phyloP scores from a whole-genome alignment of 1,284 basidiomycete genomes.

The Cutaneotrichosporon spelunceum region DNA sequence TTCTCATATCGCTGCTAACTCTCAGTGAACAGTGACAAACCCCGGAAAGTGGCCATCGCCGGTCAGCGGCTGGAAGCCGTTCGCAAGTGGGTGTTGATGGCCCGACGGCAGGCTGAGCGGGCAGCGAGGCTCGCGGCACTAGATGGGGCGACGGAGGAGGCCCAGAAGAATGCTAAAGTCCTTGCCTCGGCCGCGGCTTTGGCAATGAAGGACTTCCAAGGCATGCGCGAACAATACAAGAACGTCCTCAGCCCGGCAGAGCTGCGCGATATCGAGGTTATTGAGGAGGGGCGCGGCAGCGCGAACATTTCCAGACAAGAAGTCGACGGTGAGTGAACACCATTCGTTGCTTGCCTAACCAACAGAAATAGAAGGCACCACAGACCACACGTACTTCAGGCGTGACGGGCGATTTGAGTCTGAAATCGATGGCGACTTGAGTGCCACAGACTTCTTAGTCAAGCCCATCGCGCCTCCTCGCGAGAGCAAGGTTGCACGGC shows the following conservation, averaged over 20 bases:
- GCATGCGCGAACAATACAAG: not conserved
- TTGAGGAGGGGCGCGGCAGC: not conserved
- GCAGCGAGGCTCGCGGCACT: not conserved
- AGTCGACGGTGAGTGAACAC: slow-evolving; percentile 8
- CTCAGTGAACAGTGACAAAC: not conserved
- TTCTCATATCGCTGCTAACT: not conserved
- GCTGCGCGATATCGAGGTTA: not conserved
- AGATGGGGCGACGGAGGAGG: not conserved
- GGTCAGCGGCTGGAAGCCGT: not conserved
- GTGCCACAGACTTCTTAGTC: slow-evolving; percentile 10
- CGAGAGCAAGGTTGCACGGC: slow-evolving; percentile 58
- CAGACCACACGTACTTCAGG: slow-evolving; percentile 1
- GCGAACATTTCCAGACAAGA: not conserved
- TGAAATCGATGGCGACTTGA: slow-evolving; percentile 1
- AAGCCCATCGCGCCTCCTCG: slow-evolving; percentile 50
- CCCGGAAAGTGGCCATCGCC: not conserved
- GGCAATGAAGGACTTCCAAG: not conserved
- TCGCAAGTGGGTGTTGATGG: not conserved
- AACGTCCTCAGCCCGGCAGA: not conserved
- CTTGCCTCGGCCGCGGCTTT: not conserved
- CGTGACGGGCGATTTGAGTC: not conserved
- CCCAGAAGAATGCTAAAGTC: not conserved
- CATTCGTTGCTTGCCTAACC: not conserved
- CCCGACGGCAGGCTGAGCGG: not conserved
- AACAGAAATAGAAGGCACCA: not conserved